Evolutionary conservation across 2,329 filamentous ascomycete genomes (phyloP).

Genomic region (Xylariaceae sp.): DNA sequence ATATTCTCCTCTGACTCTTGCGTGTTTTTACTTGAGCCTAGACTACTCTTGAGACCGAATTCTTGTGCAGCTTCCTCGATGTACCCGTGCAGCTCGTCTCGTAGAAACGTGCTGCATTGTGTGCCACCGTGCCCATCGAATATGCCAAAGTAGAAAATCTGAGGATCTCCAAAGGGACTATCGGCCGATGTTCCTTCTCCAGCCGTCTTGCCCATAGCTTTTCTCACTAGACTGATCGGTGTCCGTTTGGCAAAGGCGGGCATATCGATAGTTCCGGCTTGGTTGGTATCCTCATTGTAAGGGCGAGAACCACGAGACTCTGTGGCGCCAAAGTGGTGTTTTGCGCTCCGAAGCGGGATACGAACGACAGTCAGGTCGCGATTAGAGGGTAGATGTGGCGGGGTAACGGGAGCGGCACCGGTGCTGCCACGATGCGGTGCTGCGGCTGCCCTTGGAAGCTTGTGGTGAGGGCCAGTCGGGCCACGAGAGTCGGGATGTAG

Average conservation of each 20-base stretch:
- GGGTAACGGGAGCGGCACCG: slow-evolving; percentile 56
- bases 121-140: slow-evolving; percentile 94
- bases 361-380: slow-evolving; percentile 90
- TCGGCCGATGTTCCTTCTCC: slow-evolving; percentile 68
- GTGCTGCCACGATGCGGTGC: slow-evolving; percentile 66
- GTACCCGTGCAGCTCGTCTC: slow-evolving; percentile 82
- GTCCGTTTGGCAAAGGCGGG: slow-evolving; percentile 86
- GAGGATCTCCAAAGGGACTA: slow-evolving; percentile 80
- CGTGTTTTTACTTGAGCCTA: slow-evolving; percentile 44
- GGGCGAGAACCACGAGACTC: slow-evolving; percentile 77
- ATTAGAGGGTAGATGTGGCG: slow-evolving; percentile 56
- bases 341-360: slow-evolving; percentile 88
- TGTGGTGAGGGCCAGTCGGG: slow-evolving; percentile 68
- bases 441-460: slow-evolving; percentile 81
- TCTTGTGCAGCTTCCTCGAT: slow-evolving; percentile 76
- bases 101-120: slow-evolving; percentile 84
- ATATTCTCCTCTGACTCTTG: slow-evolving; percentile 7
- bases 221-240: slow-evolving; percentile 59
- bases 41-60: slow-evolving; percentile 76
- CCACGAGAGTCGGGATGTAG: slow-evolving; percentile 80
- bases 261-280: slow-evolving; percentile 89
- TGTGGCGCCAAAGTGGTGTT: slow-evolving; percentile 88
- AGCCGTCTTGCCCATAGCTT: slow-evolving; percentile 42
- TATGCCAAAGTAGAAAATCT: slow-evolving; percentile 95
- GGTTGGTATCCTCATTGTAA: slow-evolving; percentile 91